Evolutionary conservation across 2,329 filamentous ascomycete genomes (phyloP), one percentile per base, ranked within the genome.

Genomic region (Zasmidium angulare): DNA sequence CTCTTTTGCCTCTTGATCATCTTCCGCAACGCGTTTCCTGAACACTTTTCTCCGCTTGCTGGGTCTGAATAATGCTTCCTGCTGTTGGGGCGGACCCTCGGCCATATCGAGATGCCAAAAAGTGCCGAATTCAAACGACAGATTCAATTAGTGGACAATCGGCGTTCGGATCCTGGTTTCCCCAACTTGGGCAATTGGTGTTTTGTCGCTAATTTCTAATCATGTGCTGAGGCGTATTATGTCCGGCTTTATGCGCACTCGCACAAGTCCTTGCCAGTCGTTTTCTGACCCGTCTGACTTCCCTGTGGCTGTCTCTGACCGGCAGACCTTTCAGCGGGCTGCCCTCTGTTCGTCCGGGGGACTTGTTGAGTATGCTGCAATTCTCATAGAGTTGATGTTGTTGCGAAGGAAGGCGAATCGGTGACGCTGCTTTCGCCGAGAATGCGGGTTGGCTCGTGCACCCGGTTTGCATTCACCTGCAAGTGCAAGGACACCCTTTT

Each of bases 41-140:
- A 79, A 73, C 55, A 81, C 77, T 66, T 81, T 84, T 61, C 80
- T 75, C 56, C 78, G 76, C 71, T 84, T 84, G 7, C 74, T 74
- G 17, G 80, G 74, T 29, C 81, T 75, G 63, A 82, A 82, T 12
- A 79, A 61, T 6, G 77, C 66, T 49, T 68, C 67, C 20, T 51
- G 52, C 14, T 52, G 50, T 12, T 53, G 7, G 17, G 55, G 53
- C 12, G 36, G 47, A 31, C 26, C 19, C 10, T 59, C 56, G 20
- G 52, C 40, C 59, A 61, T 61, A 26, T 17, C 20, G 6, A 11
- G 14, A 17, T 17, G 48, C 19, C 21, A 12, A 36, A 46, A 26
- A 14, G 21, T 21, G 19, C 21, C 22, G 17, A 20, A 51, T 21
- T 49, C 36, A 19, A 43, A 10, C 12, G n/a, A 17, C 4, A 17